Base-by-base conservation (phyloP, 164 flowering plant genomes). In the Kalanchoe fedtschenkoi region DNA sequence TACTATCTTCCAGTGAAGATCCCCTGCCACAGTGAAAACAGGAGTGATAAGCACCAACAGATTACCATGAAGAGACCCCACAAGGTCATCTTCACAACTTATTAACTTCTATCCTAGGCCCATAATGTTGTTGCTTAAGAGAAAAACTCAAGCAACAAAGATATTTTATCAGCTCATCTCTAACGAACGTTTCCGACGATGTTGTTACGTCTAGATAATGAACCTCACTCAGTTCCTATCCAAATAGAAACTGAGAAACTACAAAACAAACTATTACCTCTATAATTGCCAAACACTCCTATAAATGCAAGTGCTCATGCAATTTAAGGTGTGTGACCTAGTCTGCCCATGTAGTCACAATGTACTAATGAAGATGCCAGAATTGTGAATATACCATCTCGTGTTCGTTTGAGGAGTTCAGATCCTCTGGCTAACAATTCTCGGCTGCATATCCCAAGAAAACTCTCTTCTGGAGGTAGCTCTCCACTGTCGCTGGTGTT, bases 1-100 rank as follows among this genome's bases (percentile, higher is more conserved):
- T 15, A 86, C 86, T 24, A 83, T 54, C 62, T 81, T 86, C 91
- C 88, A 86, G 70, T 85, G 91, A 39, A 85, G 83, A 59, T 83
- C 91, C 62, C 91, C 91, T 85, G 79, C 66, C 46, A 47, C 21
- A 37, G 35, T 44, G 41, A 62, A 24, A 26, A 2, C 3, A 26
- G 14, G 14, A 51, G 2, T 26, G 32, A 24, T 26, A 51, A 28
- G 32, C 16, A 51, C 17, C 26, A 47, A 7, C 8, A 22, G 54
- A 47, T 47, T 7, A 21, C 54, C 13, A 22, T 2, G 54, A 47
- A 21, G 22, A 47, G 54, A 14, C 54, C 28, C 54, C 10, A 47
- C 10, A 47, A 2, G 28, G 54, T 8, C 54, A 22, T 22, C 13
- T 22, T 22, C 7, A 43, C 22, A 17, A 44, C 51, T 6, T n/a